A percentile compares a stretch with the other conserved stretches of the same genome.
phyloP scores from a whole-genome alignment of 2,329 filamentous ascomycete species.

The Epichloe bromicola region DNA sequence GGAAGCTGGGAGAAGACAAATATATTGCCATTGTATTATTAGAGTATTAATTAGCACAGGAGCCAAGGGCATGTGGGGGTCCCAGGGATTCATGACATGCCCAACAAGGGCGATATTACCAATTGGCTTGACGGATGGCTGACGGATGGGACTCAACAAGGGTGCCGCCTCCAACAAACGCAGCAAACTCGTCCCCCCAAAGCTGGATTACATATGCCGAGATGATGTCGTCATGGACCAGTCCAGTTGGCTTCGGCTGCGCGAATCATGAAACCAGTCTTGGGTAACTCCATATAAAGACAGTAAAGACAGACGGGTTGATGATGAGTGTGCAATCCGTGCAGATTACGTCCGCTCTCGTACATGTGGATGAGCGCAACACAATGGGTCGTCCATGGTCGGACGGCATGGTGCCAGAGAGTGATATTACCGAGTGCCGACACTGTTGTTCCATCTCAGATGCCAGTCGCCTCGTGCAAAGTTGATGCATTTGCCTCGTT shows the following conservation, averaged over 20 bases:
- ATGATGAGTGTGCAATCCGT: too few species aligned
- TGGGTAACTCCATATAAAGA: too few species aligned
- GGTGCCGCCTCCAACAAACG: too few species aligned
- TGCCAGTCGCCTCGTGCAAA: background rate
- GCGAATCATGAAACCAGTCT: too few species aligned
- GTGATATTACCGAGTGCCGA: background rate
- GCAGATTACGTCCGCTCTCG: too few species aligned
- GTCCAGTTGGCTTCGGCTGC: too few species aligned
- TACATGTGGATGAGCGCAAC: too few species aligned
- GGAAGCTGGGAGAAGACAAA: background rate
- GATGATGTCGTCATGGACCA: too few species aligned
- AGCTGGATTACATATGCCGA: background rate
- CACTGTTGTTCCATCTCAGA: background rate
- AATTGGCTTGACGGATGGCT: background rate
- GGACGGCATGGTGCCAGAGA: background rate
- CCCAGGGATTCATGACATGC: background rate
- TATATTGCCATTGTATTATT: too few species aligned
- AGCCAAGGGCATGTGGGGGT: background rate
- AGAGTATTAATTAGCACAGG: background rate
- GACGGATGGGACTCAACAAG: too few species aligned
- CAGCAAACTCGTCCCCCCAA: background rate
- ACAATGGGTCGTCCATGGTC: background rate
- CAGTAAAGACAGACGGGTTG: too few species aligned
- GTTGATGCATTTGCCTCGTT: background rate
- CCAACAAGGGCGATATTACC: background rate